Evolutionary conservation across 768 basidiomycete species (phyloP), one percentile per base, ranked within the genome.

Genomic region (Macrocybe gigantea): DNA sequence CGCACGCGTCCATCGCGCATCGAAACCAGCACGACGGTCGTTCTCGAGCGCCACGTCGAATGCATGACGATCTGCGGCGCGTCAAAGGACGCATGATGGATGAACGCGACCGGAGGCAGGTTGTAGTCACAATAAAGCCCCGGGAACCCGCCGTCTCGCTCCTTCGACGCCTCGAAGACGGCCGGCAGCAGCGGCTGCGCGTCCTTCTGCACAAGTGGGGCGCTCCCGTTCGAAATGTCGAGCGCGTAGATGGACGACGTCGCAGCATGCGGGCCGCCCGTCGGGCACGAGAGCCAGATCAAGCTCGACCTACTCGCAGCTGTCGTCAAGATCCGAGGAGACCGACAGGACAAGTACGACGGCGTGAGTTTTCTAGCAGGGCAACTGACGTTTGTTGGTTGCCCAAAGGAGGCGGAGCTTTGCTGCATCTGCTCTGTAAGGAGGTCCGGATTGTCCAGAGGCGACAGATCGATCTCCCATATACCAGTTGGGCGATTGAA

Each of bases 181-280:
- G 64, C 54, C 7, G 71, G 71, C 1, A 81, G 69, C 2, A 82
- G 58, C 1, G 59, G 57, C 12, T 54, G 33, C 2, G 60, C 50
- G 7, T 49, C 30, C 39, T 48, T 13, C 45, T 53, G 29, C 33
- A 48, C 31, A 30, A 47, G 40, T 2, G 49, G n/a, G 14, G 43
- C 13, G 6, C 45, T 49, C 2, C 22, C 22, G 12, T 33, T n/a
- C 15, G 61, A 55, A 47, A 79, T 62, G 48, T 77, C 66, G 6
- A 72, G 60, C 0, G 66, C 50, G 52, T 82, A 73, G 0, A 88
- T 61, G 1, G 72, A 62, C 0, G 77, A 68, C 5, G 80, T 79
- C 0, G 78, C 77, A 7, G 73, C 68, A 48, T 88, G 85, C 0
- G 83, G 66, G 4, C 84, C 84, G 0, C 82, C 83, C 2, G 71